Evolutionary conservation across 768 basidiomycete species (phyloP).

Genomic region (Hydnomerulius pinastri): DNA sequence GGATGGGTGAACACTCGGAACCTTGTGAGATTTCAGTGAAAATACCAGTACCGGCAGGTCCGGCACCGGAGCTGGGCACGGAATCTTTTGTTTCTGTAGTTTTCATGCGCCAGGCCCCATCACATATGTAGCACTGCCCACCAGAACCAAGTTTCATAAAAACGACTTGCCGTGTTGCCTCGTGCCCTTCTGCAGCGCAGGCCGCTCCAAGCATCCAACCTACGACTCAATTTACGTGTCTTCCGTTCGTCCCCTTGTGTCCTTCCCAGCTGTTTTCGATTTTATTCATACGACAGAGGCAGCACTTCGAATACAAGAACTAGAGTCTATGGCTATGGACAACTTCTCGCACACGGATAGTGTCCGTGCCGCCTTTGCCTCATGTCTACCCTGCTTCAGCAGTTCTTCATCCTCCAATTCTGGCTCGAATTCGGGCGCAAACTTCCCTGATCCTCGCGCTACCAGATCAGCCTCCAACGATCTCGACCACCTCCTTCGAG

Average conservation of each 20-base stretch:
- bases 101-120: too few relatives aligned
- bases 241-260: too few relatives aligned
- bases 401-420: slow-evolving; percentile 36
- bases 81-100: too few relatives aligned
- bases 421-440: slow-evolving; percentile 19
- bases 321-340: slow-evolving; percentile 42
- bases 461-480: slow-evolving; percentile 34
- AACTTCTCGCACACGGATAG: slow-evolving; percentile 64
- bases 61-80: too few relatives aligned
- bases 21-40: too few relatives aligned
- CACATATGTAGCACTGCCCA: neutral
- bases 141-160: neutral
- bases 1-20: too few relatives aligned
- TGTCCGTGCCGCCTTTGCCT: slow-evolving; percentile 54
- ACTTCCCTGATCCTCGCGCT: slow-evolving; percentile 30
- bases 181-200: neutral
- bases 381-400: slow-evolving; percentile 61
- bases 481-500: slow-evolving; percentile 52
- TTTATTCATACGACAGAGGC: too few relatives aligned
- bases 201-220: neutral
- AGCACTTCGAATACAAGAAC: too few relatives aligned
- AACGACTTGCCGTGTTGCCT: neutral
- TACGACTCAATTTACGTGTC: too few relatives aligned
- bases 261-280: too few relatives aligned
- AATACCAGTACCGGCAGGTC: too few relatives aligned